phyloP scores from a whole-genome alignment of 192 early-diverging fungal species.

The Linnemannia exigua region DNA sequence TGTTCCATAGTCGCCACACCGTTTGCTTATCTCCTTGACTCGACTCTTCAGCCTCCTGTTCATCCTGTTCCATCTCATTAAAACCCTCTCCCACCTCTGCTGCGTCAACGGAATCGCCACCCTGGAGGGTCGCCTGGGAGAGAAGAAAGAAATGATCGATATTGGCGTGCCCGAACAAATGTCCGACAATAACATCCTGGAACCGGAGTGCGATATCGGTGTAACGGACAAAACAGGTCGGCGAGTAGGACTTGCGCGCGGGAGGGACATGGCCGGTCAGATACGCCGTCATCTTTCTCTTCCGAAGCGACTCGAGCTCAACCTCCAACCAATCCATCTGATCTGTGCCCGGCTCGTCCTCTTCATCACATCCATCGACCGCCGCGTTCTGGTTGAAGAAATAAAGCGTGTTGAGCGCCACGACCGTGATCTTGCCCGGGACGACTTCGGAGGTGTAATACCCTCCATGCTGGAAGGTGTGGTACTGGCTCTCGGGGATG shows the following conservation, averaged over 20 bases:
- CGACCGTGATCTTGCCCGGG: conserved; percentile 64
- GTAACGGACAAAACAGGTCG: conserved; percentile 60
- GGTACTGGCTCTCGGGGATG: conserved; percentile 72
- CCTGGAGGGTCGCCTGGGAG: conserved; percentile 41
- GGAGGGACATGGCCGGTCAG: conserved; percentile 80
- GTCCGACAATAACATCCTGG: conserved; percentile 70
- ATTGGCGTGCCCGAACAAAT: conserved; percentile 84
- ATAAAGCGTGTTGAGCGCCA: conserved; percentile 81
- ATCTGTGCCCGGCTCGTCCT: conserved; percentile 70
- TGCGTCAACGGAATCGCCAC: neutral
- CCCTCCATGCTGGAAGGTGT: conserved; percentile 75
- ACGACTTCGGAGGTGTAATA: conserved; percentile 75
- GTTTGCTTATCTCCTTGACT: neutral
- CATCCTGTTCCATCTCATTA: neutral
- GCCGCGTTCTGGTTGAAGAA: conserved; percentile 79
- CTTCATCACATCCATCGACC: conserved; percentile 70
- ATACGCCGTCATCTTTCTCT: conserved; percentile 64
- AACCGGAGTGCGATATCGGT: conserved; percentile 57
- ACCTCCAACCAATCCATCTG: conserved; percentile 81
- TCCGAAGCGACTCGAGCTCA: conserved; percentile 63
- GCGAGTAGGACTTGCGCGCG: conserved; percentile 58
- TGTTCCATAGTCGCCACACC: neutral
- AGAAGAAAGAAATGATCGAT: conserved; percentile 78
- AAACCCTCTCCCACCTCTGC: neutral
- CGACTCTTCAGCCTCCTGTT: neutral